phyloP scores from a whole-genome alignment of 176 grass and related monocot species.

The Paspalum vaginatum region DNA sequence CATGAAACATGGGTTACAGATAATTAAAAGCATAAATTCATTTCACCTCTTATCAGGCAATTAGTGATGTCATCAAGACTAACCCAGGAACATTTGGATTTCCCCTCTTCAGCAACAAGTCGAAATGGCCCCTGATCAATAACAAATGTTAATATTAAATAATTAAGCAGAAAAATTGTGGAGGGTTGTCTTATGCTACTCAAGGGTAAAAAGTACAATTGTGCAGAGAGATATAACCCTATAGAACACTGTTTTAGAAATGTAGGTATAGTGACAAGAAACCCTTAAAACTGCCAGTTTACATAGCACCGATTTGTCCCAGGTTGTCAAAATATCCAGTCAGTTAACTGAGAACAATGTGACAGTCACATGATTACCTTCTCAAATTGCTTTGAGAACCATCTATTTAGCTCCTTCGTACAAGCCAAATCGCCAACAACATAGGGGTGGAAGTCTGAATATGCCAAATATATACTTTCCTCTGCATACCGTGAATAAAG shows the following conservation, averaged over 20 bases:
- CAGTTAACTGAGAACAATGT: constrained; percentile 33
- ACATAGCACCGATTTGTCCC: neutral
- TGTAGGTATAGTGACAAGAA: neutral
- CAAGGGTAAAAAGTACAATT: constrained; percentile 4
- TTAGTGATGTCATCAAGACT: constrained; percentile 98
- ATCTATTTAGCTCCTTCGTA: constrained; percentile 82
- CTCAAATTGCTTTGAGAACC: constrained; percentile 97
- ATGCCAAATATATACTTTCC: constrained; percentile 89
- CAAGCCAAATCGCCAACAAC: constrained; percentile 83
- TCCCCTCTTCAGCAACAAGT: constrained; percentile 97
- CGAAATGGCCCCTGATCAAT: constrained; percentile 81
- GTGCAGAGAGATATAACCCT: neutral
- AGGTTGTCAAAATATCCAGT: constrained; percentile 8
- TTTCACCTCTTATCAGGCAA: constrained; percentile 87
- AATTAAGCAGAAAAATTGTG: constrained; percentile 27
- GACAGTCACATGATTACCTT: constrained; percentile 56
- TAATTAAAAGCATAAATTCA: neutral
- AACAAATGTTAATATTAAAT: constrained; percentile 23
- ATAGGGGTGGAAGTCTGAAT: constrained; percentile 87
- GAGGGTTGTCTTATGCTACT: neutral
- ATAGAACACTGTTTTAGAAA: constrained; percentile 11
- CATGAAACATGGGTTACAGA: constrained; percentile 3
- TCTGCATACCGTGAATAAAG: constrained; percentile 60
- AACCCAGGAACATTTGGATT: constrained; percentile 99
- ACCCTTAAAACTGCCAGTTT: neutral